phyloP scores from a whole-genome alignment of 495 filamentous ascomycete genomes.

The Aspergillus asperescens region DNA sequence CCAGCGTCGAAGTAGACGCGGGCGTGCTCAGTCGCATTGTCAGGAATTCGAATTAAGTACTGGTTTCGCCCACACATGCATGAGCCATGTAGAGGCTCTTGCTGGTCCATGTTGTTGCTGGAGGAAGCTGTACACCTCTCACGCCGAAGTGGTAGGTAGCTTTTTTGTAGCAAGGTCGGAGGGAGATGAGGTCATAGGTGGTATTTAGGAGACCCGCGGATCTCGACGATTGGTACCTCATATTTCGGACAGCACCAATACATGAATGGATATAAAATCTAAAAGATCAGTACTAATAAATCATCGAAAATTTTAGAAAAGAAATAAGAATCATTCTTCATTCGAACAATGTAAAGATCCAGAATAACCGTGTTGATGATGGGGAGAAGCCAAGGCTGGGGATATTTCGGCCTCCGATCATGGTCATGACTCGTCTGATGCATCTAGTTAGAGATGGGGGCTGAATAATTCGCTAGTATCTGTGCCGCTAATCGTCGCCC shows the following conservation, averaged over 20 bases:
- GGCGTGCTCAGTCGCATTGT: slow-evolving; percentile 47
- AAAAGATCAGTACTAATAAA: too few relatives aligned
- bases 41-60: slow-evolving; percentile 67
- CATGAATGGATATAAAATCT: not conserved
- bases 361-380: slow-evolving; percentile 9
- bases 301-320: not conserved
- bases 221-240: not conserved
- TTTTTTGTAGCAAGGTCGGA: not conserved
- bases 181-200: slow-evolving; percentile 8
- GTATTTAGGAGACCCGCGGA: not conserved
- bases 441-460: not conserved
- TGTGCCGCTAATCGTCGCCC: too few relatives aligned
- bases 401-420: not conserved
- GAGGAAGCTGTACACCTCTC: not conserved
- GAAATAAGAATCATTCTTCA: not conserved
- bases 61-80: slow-evolving; percentile 83
- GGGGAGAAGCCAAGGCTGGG: slow-evolving; percentile 12
- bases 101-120: slow-evolving; percentile 38
- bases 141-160: not conserved
- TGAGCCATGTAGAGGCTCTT: slow-evolving; percentile 59
- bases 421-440: not conserved
- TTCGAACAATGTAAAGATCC: too few relatives aligned
- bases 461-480: not conserved
- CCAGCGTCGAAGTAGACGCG: slow-evolving; percentile 67
- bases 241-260: not conserved